phyloP scores from a whole-genome alignment of 768 basidiomycete genomes.

The Amanita pseudoporphyria region DNA sequence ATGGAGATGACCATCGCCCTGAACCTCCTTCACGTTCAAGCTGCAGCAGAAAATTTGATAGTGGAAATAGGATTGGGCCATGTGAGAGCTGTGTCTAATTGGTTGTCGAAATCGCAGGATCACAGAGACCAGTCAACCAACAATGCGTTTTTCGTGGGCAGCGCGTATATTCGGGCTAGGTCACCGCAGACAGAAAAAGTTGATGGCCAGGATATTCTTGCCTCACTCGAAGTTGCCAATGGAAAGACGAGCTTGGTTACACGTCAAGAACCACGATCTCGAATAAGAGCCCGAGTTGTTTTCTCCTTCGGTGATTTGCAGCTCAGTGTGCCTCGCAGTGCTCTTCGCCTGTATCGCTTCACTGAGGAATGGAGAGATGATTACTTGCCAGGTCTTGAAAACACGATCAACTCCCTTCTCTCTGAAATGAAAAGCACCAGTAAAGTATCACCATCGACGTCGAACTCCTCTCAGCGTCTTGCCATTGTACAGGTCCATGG shows the following conservation, averaged over 20 bases:
- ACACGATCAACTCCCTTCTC: slow-evolving; percentile 52
- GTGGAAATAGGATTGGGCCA: slow-evolving; percentile 46
- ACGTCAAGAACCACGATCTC: slow-evolving; percentile 34
- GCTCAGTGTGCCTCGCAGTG: slow-evolving; percentile 70
- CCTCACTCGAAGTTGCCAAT: slow-evolving; percentile 41
- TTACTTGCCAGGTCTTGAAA: slow-evolving; percentile 67
- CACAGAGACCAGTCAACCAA: slow-evolving; percentile 34
- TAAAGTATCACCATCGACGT: slow-evolving; percentile 21
- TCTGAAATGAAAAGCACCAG: slow-evolving; percentile 47
- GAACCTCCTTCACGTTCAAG: slow-evolving; percentile 40
- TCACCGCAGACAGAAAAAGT: slow-evolving; percentile 33
- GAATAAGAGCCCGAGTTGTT: slow-evolving; percentile 30
- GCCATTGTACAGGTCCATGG: slow-evolving; percentile 42
- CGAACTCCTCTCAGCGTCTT: slow-evolving; percentile 19
- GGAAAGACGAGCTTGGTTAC: slow-evolving; percentile 37
- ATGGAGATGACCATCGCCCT: slow-evolving; percentile 33
- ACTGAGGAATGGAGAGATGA: slow-evolving; percentile 77
- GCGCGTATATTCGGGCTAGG: slow-evolving; percentile 48
- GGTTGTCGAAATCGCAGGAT: slow-evolving; percentile 19
- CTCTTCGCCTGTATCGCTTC: slow-evolving; percentile 68
- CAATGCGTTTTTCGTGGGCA: slow-evolving; percentile 36
- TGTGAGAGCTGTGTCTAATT: slow-evolving; percentile 27
- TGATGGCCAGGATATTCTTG: slow-evolving; percentile 46
- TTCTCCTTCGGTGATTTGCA: slow-evolving; percentile 36
- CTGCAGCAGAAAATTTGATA: slow-evolving; percentile 60